Evolutionary conservation across 805 yeast genomes (phyloP), one percentile per base, ranked within the genome.

Genomic region (Pichia scutulata): DNA sequence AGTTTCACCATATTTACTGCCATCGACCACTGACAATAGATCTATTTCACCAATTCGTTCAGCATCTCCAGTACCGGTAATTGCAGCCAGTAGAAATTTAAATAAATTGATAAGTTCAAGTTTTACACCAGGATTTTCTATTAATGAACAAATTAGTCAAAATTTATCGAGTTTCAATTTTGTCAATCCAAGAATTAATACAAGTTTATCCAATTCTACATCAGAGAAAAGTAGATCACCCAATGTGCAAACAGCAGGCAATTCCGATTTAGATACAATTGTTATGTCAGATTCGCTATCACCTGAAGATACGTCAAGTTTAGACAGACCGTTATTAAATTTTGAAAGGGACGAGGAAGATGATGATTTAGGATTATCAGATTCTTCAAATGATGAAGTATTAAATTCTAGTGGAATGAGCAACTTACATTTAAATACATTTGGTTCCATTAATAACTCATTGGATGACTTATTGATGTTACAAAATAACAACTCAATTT

Each of bases 21-120:
- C 53, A 55, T 1, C 39, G 44, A 23, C 41, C 55, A 3, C 53
- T 48, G 24, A 24, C 39, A 19, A 39, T 19, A 44, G 64, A 22
- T 44, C 58, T 2, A 33, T 40, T 21, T 59, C 65, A 2, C 65
- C 66, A 12, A 53, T 41, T 22, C 45, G 59, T 1, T 39, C 59
- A 8, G 42, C 47, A n/a, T 49, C 58, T 2, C 61, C 52, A 13
- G 37, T 33, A 13, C 52, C 52, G 2, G 44, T 49, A 2, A 18
- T 49, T 30, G 48, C 52, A 12, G 23, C n/a, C 4, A 48, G 41
- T 33, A 49, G 52, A 26, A 44, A 41, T 8, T 19, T 44, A 21
- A 49, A 49, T 44, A 57, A 50, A 24, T 48, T 64, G 5, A 50
- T 60, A 5, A 58, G 55, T 30, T 55, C 65, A 0, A 51, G 56